Evolutionary conservation across 2,329 filamentous ascomycete genomes (phyloP).

Genomic region (Colletotrichum sublineola): DNA sequence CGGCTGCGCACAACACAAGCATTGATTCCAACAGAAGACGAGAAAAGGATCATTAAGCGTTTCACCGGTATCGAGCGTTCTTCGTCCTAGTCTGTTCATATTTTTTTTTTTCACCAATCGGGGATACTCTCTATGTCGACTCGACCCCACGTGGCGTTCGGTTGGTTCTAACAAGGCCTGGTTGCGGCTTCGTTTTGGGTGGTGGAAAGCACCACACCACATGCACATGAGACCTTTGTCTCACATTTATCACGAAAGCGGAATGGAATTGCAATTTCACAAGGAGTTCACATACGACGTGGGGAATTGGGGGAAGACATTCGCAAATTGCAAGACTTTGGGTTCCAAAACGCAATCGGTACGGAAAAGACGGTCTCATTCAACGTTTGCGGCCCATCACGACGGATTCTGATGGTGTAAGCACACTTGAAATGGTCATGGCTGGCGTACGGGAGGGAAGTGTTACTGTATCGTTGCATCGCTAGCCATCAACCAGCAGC

Average conservation of each 20-base stretch:
- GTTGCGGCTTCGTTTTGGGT: conserved; percentile 24
- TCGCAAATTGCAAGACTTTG: conserved; percentile 38
- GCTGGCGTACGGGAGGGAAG: conserved; percentile 26
- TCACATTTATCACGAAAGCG: conserved; percentile 36
- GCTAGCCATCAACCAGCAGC: conserved; percentile 20
- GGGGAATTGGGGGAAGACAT: conserved; percentile 21
- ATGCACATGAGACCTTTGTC: conserved; percentile 37
- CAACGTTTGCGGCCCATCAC: conserved; percentile 30
- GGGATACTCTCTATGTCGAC: conserved; percentile 16
- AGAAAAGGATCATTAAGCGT: conserved; percentile 34
- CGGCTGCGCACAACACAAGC: background rate
- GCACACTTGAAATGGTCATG: conserved; percentile 20
- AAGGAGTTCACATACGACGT: conserved; percentile 26
- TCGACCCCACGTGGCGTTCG: conserved; percentile 34
- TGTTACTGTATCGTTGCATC: conserved; percentile 17
- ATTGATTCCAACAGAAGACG: conserved; percentile 19
- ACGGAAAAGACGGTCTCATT: conserved; percentile 29
- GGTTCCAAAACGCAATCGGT: conserved; percentile 25
- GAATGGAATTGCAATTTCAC: conserved; percentile 33
- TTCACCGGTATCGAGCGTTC: conserved; percentile 21
- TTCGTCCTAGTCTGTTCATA: conserved; percentile 16
- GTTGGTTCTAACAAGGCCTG: conserved; percentile 17
- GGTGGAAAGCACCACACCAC: conserved; percentile 26
- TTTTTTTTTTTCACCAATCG: background rate
- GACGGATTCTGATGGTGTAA: conserved; percentile 3